phyloP scores from a whole-genome alignment of 208 protist species.

The Crithidia acanthocephali region DNA sequence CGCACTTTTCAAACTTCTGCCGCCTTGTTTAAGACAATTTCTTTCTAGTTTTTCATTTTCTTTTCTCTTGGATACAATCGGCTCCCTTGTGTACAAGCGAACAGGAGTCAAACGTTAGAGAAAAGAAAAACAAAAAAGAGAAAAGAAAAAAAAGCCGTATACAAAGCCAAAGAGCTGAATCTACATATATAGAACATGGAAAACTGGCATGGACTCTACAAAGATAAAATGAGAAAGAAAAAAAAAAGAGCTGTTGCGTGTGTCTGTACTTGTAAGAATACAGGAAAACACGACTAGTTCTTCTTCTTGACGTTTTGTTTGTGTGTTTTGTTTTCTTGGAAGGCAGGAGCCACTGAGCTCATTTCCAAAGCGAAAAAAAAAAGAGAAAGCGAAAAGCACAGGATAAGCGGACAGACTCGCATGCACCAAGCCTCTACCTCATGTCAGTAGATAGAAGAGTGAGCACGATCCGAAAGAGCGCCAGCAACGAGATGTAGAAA shows the following conservation, averaged over 20 bases:
- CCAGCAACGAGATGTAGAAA: no score
- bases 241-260: neutral
- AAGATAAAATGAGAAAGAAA: slow-evolving; percentile 2
- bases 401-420: neutral
- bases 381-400: neutral
- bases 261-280: no score
- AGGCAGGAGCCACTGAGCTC: neutral
- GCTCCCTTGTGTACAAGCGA: slow-evolving; percentile 6
- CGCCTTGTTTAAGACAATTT: no score
- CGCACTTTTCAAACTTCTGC: no score
- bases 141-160: neutral
- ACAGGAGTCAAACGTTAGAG: neutral
- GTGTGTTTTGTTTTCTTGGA: neutral
- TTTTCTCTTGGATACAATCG: slow-evolving; percentile 7
- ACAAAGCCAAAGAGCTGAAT: neutral
- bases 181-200: slow-evolving; percentile 1
- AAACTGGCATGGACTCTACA: neutral
- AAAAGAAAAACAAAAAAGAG: slow-evolving; percentile 5
- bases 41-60: no score
- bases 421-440: no score
- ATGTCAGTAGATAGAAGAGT: no score
- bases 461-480: no score
- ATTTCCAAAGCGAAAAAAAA: neutral
- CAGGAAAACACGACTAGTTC: no score
- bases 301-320: neutral